Evolutionary conservation across 2,329 filamentous ascomycete genomes (phyloP).

Genomic region (Clarireedia monteithiana): DNA sequence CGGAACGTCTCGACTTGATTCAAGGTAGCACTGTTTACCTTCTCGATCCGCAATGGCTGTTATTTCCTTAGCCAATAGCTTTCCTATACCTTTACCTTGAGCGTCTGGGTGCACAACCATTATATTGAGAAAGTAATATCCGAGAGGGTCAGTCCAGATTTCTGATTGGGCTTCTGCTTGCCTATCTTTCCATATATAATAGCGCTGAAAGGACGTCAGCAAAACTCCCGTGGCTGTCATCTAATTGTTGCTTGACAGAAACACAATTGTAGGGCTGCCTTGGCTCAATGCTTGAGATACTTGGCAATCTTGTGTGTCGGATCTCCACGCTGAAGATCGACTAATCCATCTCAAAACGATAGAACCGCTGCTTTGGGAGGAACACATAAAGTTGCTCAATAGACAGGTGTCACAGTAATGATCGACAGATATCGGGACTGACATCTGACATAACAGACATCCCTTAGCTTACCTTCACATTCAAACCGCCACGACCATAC

Average conservation of each 20-base stretch:
- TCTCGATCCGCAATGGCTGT: conserved; percentile 56
- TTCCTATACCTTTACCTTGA: conserved; percentile 60
- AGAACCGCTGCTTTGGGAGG: neutral
- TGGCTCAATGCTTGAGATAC: neutral
- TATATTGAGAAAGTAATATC: conserved; percentile 73
- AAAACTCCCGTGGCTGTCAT: neutral
- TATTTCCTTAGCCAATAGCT: conserved; percentile 54
- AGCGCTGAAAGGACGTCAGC: conserved; percentile 38
- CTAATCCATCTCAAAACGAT: neutral
- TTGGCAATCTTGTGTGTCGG: neutral
- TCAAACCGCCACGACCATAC: conserved; percentile 62
- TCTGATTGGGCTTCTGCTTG: conserved; percentile 54
- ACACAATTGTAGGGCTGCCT: neutral
- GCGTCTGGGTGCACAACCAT: conserved; percentile 58
- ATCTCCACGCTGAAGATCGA: neutral
- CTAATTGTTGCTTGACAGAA: neutral
- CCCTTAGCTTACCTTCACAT: conserved; percentile 40
- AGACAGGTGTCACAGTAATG: neutral
- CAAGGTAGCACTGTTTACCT: conserved; percentile 59
- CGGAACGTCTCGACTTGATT: conserved; percentile 59
- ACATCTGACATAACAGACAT: conserved; percentile 6
- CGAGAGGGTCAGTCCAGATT: conserved; percentile 57
- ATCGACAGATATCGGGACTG: neutral
- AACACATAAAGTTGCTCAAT: neutral
- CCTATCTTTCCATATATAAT: conserved; percentile 64